A percentile compares a stretch with the other conserved stretches of the same genome.
These are phyloP conservation scores for Candida loeiensis DNA, from an alignment of 805 yeast species.

Conservation along the genomic window DNA sequence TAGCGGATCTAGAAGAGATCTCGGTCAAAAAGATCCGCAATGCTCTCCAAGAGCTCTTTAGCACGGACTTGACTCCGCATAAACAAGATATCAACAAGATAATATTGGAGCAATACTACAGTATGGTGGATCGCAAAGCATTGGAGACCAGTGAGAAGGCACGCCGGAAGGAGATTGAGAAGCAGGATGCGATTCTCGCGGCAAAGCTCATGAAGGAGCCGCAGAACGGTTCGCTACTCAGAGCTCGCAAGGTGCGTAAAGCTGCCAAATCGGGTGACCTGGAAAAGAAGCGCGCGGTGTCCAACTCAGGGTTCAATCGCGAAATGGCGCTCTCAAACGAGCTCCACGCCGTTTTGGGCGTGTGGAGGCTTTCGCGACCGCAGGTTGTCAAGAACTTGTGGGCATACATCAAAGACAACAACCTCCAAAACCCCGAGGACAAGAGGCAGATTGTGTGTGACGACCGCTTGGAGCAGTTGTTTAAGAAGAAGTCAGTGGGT, in stretches of 20 bases:
- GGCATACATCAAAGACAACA: constrained; percentile 61
- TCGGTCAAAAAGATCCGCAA: constrained; percentile 68
- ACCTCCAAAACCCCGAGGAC: constrained; percentile 66
- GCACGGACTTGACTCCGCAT: constrained; percentile 47
- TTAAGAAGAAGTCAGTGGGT: constrained; percentile 51
- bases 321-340: constrained; percentile 49
- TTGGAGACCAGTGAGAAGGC: constrained; percentile 20
- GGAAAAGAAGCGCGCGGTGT: constrained; percentile 12
- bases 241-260: constrained; percentile 16
- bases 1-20: constrained; percentile 63
- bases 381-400: constrained; percentile 68
- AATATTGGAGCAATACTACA: constrained; percentile 56
- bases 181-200: constrained; percentile 52
- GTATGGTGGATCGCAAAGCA: constrained; percentile 39
- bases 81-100: constrained; percentile 56
- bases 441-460: constrained; percentile 64
- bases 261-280: constrained; percentile 13
- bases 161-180: constrained; percentile 34
- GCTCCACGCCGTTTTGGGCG: constrained; percentile 46
- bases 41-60: constrained; percentile 69
- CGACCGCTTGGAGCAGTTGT: constrained; percentile 50
- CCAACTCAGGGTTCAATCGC: constrained; percentile 39
- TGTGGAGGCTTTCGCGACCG: constrained; percentile 52
- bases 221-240: constrained; percentile 18
- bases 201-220: constrained; percentile 41